Base-by-base conservation (phyloP, 306 rosid genomes). In the Rubus idaeus region DNA sequence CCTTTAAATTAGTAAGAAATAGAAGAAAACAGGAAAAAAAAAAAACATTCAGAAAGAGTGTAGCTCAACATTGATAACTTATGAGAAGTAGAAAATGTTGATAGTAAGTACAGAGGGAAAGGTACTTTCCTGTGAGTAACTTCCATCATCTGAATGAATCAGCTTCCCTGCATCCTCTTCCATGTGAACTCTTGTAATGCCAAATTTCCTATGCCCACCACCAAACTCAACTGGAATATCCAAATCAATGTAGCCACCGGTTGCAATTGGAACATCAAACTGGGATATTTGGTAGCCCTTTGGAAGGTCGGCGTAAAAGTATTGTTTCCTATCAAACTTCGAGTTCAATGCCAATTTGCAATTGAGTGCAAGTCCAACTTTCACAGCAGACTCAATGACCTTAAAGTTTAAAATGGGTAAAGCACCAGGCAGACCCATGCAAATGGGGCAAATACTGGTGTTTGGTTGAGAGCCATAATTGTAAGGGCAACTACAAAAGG, bases 81-180 rank as follows among this genome's bases (percentile, higher is more conserved):
- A 68, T 26, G 41, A 40, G 30, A 41, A 42, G 51, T 10, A 78
- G 42, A 76, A 64, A 40, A 45, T 57, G 50, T 26, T 62, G 77
- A 58, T 44, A 8, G 69, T 26, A 79, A 55, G 75, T 23, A 52
- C 58, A 35, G 45, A 42, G 63, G 16, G 42, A 50, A 80, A 49
- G 79, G 63, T 65, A 63, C 57, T 76, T 73, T 80, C 98, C 95
- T 88, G 96, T 56, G 98, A 90, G 84, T 84, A 76, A 84, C 86
- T 87, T 75, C 91, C 97, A 78, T 72, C 88, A 10, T 95, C 98
- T 9, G 96, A 84, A 81, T 95, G 98, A 51, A 95, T 81, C 64
- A 95, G 84, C 87, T 95, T 95, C 74, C 97, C 98, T 0, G 97
- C 98, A 89, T 95, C 97, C 88, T 95, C 98, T 88, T 95, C 97